Evolutionary conservation across 345 rosid species (phyloP).

Genomic region (Nephelium lappaceum): DNA sequence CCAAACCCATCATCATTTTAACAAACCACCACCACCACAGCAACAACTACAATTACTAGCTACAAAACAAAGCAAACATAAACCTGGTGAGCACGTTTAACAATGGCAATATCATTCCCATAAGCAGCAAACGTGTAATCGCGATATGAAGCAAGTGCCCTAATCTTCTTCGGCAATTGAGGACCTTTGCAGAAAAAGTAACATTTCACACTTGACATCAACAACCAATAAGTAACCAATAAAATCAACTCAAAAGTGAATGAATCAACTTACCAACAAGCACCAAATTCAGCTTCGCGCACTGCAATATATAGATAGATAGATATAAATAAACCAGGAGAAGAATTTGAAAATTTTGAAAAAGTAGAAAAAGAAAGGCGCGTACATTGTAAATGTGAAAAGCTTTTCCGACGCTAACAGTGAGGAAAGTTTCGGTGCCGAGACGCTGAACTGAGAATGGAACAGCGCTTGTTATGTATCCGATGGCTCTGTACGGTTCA

Average conservation of each 20-base stretch:
- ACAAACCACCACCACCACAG: constrained; percentile 7
- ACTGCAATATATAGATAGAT: constrained; percentile 43
- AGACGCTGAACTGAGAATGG: constrained; percentile 88
- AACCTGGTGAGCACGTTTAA: constrained; percentile 92
- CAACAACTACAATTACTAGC: not conserved
- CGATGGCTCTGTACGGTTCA: constrained; percentile 89
- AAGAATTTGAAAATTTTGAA: not conserved
- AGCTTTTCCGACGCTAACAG: constrained; percentile 93
- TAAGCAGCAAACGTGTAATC: constrained; percentile 87
- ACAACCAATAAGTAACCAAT: not conserved
- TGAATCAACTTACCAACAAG: constrained; percentile 57
- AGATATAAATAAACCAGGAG: not conserved
- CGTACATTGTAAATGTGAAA: constrained; percentile 81
- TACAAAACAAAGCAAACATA: not conserved
- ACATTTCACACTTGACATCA: not conserved
- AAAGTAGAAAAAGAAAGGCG: not conserved
- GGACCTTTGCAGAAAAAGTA: constrained; percentile 48
- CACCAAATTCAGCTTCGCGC: constrained; percentile 81
- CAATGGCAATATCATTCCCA: constrained; percentile 70
- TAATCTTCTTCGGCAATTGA: constrained; percentile 81
- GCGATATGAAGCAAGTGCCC: constrained; percentile 85
- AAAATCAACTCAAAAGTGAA: not conserved
- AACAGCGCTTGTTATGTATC: constrained; percentile 77
- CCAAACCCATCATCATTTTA: constrained; percentile 19
- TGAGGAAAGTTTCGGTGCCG: constrained; percentile 89